phyloP scores from a whole-genome alignment of 805 yeast species.

The Kodamaea fukazawae region DNA sequence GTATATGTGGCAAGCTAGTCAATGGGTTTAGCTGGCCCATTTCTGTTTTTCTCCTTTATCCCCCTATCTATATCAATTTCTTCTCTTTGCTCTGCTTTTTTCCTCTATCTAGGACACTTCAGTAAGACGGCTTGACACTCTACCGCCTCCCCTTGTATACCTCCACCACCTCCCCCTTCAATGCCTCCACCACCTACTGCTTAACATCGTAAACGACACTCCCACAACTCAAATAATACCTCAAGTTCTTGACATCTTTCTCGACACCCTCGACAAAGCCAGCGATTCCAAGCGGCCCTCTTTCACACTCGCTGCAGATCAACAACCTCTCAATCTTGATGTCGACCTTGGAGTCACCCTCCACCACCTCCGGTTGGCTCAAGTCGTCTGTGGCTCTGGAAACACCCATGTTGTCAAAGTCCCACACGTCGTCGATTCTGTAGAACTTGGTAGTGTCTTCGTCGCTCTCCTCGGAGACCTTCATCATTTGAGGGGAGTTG shows the following conservation, averaged over 20 bases:
- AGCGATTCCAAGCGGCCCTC: conserved; percentile 75
- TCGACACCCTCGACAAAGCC: conserved; percentile 32
- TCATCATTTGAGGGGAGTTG: conserved; percentile 30
- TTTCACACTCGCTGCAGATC: conserved; percentile 74
- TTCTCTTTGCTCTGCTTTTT: no score
- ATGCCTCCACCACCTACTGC: no score
- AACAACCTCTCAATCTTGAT: conserved; percentile 50
- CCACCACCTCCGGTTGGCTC: conserved; percentile 18
- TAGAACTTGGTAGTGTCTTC: conserved; percentile 29
- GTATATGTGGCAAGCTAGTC: no score
- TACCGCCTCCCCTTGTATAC: no score
- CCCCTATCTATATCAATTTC: no score
- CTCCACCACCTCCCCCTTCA: no score
- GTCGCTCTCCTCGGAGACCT: conserved; percentile 4
- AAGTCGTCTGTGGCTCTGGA: conserved; percentile 43
- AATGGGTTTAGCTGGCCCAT: no score
- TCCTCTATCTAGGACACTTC: no score
- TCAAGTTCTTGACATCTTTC: conserved; percentile 37
- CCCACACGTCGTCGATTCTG: conserved; percentile 63
- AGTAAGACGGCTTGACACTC: no score
- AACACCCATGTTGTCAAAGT: conserved; percentile 76
- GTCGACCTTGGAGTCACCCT: conserved; percentile 15
- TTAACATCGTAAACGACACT: conserved; percentile 42
- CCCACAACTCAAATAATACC: conserved; percentile 44
- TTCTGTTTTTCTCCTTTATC: no score